Evolutionary conservation across 768 basidiomycete species (phyloP), one percentile per base, ranked within the genome.

Genomic region (Amanita rimosa): DNA sequence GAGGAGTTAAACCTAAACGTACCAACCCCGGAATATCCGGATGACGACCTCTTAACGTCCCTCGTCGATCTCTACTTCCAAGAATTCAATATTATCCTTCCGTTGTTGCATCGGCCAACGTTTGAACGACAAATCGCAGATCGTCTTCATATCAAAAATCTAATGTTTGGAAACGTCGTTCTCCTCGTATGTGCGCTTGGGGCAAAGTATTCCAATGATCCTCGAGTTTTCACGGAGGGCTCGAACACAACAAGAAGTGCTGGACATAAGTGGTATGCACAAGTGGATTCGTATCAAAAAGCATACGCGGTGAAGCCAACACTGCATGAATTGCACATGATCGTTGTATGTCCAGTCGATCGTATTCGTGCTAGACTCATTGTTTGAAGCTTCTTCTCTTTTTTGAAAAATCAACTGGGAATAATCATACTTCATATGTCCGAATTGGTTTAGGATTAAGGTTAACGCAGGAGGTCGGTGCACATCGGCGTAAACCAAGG

Each of bases 401-500:
- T 36, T 81, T 70, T 62, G 60, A 72, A 17, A 71, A 73, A 48
- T 69, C 74, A 0, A 73, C 71, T 5, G 71, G 65, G 53, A 63
- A 67, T 0, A 69, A 76, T 0, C 78, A 80, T 43, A 72, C 75
- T 7, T 65, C 65, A 37, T 90, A 85, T 86, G 72, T 72, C 3
- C 67, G 78, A 6, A 68, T 79, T 35, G 83, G 84, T 0, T 64
- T 83, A 34, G 83, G 80, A 14, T 62, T 90, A 24, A 79, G 85
- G 3, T 66, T 81, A 44, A 76, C 80, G 0, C 80, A 87, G 58
- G 87, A 92, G 53, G 76, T 87, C 33, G 80, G 89, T 26, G 81
- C 77, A 1, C 89, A 91, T 61, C 61, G 68, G 48, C 62, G 72
- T 26, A 66, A 63, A 45, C 53, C 58, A 9, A 52, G 59, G 38